Base-by-base conservation (phyloP, 2,329 filamentous ascomycete species). In the Daldinia sp. region DNA sequence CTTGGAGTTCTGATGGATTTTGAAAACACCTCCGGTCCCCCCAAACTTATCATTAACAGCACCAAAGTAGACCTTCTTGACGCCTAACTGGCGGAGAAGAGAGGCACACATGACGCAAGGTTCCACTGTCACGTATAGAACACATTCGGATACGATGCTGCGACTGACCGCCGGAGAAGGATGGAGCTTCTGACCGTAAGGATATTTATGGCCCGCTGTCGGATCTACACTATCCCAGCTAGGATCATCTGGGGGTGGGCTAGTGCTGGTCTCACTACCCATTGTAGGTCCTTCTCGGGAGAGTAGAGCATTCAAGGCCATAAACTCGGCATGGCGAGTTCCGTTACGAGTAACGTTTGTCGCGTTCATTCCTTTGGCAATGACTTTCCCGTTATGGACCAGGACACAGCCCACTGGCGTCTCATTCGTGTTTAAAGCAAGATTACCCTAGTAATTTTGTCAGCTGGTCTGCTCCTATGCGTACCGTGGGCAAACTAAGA, bases 71-170 rank as follows among this genome's bases (percentile, higher is more conserved):
- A 99, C 96, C 73, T 91, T 92, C 69, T 92, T 89, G 80, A 99
- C 94, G 13, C 90, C 88, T 72, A 97, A 91, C 80, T 99, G 97
- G 58, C 94, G 89, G 57, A 99, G 86, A 60, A 97, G 89, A 6
- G 94, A 97, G 12, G 96, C 96, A 78, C 96, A 99, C 96, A 99
- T 99, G 82, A 99, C 93, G 80, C 96, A 99, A 4, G 96, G 96
- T 81, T 99, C 97, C 60, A 99, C 95, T 0, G 96, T 99, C 55
- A 99, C 96, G 80, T 99, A 99, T 58, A 99, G 88, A 9, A 90
- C 92, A 73, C 86, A 87, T 71, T 94, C 88, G 42, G 84, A 84
- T 73, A 98, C 85, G 70, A 95, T 88, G 12, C 86, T 86, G 37
- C 88, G 86, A 60, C 91, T 86, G 72, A 96, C 87, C 59, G 85